Conservation (phyloP, 495 filamentous ascomycete species). For the Aspergillus nidulans region DNA sequence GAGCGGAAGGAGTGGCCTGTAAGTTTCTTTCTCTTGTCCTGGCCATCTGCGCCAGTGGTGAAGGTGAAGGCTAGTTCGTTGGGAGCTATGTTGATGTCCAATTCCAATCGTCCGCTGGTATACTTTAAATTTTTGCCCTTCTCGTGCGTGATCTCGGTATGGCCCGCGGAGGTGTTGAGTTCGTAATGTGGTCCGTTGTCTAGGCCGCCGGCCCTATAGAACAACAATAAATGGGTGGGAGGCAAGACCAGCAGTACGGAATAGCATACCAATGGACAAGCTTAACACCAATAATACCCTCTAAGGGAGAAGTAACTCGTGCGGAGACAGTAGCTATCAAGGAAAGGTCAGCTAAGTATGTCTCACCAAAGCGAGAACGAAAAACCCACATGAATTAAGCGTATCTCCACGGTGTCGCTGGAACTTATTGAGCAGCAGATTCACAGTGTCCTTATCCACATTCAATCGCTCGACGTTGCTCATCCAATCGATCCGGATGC, state of each 20-base stretch:
- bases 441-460: constrained; percentile 32
- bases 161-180: constrained; percentile 44
- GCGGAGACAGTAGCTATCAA: constrained; percentile 26
- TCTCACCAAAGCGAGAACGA: background rate
- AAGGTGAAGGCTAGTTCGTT: constrained; percentile 58
- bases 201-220: constrained; percentile 32
- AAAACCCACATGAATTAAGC: constrained; percentile 48
- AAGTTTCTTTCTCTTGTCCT: constrained; percentile 41
- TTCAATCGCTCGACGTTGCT: constrained; percentile 41
- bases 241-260: background rate
- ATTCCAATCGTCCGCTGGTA: constrained; percentile 49
- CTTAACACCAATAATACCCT: constrained; percentile 59
- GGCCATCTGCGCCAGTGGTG: constrained; percentile 21
- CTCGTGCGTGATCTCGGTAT: constrained; percentile 45
- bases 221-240: background rate
- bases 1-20: constrained; percentile 59
- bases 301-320: constrained; percentile 47
- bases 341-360: background rate
- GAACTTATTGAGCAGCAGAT: constrained; percentile 38
- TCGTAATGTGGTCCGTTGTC: constrained; percentile 61
- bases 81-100: constrained; percentile 46
- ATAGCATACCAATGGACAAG: constrained; percentile 60
- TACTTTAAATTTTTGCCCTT: constrained; percentile 44
- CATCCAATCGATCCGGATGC: constrained; percentile 44
- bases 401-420: constrained; percentile 52